Base-by-base conservation (phyloP, 192 early-diverging fungal genomes). In the Mortierella hygrophila region DNA sequence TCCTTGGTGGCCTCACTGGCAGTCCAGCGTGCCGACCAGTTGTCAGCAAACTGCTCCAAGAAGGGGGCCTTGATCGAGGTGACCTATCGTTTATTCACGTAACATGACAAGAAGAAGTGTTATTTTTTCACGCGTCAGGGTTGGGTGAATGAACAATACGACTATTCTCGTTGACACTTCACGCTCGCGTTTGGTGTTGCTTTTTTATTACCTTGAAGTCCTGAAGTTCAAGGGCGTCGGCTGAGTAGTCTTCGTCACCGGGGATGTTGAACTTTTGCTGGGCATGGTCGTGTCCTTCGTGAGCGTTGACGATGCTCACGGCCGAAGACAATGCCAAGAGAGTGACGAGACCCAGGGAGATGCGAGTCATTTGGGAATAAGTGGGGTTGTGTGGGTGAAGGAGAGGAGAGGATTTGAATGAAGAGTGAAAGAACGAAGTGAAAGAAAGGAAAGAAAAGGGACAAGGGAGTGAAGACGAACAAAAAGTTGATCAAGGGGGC, bases 31-130 rank as follows among this genome's bases (percentile, higher is more conserved):
- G 88, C 87, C 29, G 88, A 79, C 89, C 92, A 93, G 41, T 89
- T 90, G 6, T 85, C 46, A 6, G 90, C 80, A 75, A 96, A 96
- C 74, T 96, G 96, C 82, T 96, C 96, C 42, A 96, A 70, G 85
- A 96, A 95, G 0, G 91, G 92, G 46, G 90, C 95, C 46, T 82
- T 88, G 79, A 96, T 87, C 0, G 79, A 81, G 52, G 94, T 92
- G 54, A 91, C 89, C 95, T 96, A 80, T 52, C 15, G 52, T n/a
- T 29, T n/a, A 37, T 57, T 52, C 49, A 52, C 49, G 72, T 32
- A 38, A 47, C 29, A n/a, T 26, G 49, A 35, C 68, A 88, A 40
- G 15, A 23, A 32, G n/a, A 47, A 63, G 52, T 76, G 6, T 35
- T 40, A 13, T 23, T 41, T 15, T 41, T 41, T 11, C 0, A 71